These are phyloP conservation scores for Kuraishia piskuri DNA, from an alignment of 805 yeast genomes.

Conservation along the genomic window DNA sequence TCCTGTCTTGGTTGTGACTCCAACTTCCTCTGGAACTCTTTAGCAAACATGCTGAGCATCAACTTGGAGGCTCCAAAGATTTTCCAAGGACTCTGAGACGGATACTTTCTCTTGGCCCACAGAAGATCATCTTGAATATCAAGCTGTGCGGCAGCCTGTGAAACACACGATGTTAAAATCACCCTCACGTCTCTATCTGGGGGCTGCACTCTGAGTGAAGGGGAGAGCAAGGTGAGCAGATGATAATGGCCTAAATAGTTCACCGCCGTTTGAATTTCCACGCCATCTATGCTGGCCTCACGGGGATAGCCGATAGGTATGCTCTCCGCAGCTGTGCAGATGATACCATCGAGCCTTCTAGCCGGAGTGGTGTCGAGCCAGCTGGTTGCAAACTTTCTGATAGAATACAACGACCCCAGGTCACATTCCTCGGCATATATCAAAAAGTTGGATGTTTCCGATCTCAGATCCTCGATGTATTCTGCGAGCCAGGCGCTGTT, in stretches of 20 bases:
- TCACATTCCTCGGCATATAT: conserved; percentile 91
- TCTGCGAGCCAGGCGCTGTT: conserved; percentile 62
- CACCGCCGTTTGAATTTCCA: conserved; percentile 76
- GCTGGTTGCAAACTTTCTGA: conserved; percentile 84
- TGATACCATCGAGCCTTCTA: conserved; percentile 80
- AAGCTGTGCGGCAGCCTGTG: conserved; percentile 66
- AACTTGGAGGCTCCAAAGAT: conserved; percentile 80
- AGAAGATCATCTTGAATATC: conserved; percentile 49
- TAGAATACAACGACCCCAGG: conserved; percentile 58
- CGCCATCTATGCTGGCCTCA: conserved; percentile 66
- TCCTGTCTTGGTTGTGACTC: conserved; percentile 57
- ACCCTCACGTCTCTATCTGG: conserved; percentile 91
- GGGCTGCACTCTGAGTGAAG: conserved; percentile 81
- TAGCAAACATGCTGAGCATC: conserved; percentile 64
- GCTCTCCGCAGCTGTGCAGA: conserved; percentile 81
- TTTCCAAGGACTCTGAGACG: conserved; percentile 56
- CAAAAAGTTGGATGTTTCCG: conserved; percentile 57
- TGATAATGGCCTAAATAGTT: conserved; percentile 82
- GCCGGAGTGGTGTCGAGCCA: conserved; percentile 93
- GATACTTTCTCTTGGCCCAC: conserved; percentile 54
- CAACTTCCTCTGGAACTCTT: conserved; percentile 66
- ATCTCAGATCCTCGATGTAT: conserved; percentile 70
- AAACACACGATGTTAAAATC: conserved; percentile 66
- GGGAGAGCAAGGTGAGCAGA: conserved; percentile 69
- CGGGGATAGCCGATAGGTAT: conserved; percentile 65